Conservation (phyloP, 1,139 yeast genomes). For the Casaregolazyma suthepensis region DNA sequence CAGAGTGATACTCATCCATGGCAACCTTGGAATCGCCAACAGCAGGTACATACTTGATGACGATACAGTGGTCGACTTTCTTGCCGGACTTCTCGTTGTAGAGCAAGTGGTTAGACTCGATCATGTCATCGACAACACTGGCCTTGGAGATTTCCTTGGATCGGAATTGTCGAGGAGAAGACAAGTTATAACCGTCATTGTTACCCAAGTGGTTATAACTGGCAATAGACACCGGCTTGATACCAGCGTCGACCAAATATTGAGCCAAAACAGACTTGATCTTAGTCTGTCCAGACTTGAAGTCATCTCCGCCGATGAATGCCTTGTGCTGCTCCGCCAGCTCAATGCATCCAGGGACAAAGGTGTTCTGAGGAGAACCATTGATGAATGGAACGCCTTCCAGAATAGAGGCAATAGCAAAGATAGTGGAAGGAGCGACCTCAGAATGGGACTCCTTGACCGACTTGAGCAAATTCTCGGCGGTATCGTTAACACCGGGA, state of each 20-base stretch:
- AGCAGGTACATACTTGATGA: conserved; percentile 87
- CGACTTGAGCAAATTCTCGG: conserved; percentile 68
- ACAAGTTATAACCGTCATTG: conserved; percentile 89
- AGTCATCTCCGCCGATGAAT: conserved; percentile 95
- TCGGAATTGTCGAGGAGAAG: conserved; percentile 88
- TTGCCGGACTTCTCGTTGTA: conserved; percentile 78
- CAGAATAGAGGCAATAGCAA: conserved; percentile 87
- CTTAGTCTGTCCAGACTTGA: conserved; percentile 95
- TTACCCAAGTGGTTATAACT: conserved; percentile 95
- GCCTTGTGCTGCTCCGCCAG: conserved; percentile 72
- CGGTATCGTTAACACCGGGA: conserved; percentile 80
- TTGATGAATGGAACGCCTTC: conserved; percentile 87
- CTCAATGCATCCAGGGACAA: conserved; percentile 91
- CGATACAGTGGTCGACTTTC: conserved; percentile 88
- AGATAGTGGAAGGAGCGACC: conserved; percentile 84
- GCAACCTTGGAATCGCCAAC: conserved; percentile 97
- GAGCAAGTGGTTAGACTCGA: conserved; percentile 78
- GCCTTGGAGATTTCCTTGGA: conserved; percentile 93
- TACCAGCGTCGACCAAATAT: conserved; percentile 95
- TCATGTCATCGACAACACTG: conserved; percentile 91
- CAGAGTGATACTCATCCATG: conserved; percentile 96
- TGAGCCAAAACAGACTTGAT: conserved; percentile 92
- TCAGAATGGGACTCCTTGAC: conserved; percentile 77
- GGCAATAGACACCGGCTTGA: conserved; percentile 88
- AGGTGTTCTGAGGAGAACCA: conserved; percentile 96